phyloP scores from a whole-genome alignment of 2,329 filamentous ascomycete species.

The Blastomyces parvus region DNA sequence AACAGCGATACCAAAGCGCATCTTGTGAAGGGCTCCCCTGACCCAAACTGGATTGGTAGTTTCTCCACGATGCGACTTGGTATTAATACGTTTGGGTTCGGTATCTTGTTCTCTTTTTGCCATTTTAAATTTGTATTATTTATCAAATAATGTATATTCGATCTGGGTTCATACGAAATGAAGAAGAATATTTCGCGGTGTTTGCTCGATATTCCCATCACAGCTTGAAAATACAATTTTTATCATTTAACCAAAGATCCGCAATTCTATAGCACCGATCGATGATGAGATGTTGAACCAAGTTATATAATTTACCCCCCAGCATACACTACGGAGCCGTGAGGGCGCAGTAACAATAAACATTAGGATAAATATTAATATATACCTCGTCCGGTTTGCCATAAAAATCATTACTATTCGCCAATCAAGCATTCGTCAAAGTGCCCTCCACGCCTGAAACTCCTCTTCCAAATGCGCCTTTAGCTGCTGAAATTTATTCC shows the following conservation, averaged over 20 bases:
- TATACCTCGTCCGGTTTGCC: neutral
- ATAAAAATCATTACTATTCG: neutral
- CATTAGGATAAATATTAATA: neutral
- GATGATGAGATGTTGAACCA: neutral
- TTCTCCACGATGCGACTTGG: neutral
- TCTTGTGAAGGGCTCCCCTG: neutral
- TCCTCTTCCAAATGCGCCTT: conserved; percentile 68
- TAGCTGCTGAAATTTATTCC: conserved; percentile 60
- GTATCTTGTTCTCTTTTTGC: neutral
- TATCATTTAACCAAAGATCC: neutral
- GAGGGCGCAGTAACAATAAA: neutral
- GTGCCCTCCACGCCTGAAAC: conserved; percentile 63
- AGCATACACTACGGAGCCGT: neutral
- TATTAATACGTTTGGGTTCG: neutral
- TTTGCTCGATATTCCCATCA: neutral
- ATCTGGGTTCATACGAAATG: neutral
- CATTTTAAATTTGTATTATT: conserved; percentile 6
- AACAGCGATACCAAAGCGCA: neutral
- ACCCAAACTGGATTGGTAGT: neutral
- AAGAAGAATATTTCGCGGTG: neutral
- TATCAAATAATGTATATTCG: conserved; percentile 1
- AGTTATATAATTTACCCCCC: neutral
- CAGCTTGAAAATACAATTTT: neutral
- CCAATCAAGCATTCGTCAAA: neutral
- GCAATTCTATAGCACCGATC: neutral